These are phyloP conservation scores for Colletotrichum sp. DNA, from an alignment of 2,329 filamentous ascomycete species.

Conservation along the genomic window DNA sequence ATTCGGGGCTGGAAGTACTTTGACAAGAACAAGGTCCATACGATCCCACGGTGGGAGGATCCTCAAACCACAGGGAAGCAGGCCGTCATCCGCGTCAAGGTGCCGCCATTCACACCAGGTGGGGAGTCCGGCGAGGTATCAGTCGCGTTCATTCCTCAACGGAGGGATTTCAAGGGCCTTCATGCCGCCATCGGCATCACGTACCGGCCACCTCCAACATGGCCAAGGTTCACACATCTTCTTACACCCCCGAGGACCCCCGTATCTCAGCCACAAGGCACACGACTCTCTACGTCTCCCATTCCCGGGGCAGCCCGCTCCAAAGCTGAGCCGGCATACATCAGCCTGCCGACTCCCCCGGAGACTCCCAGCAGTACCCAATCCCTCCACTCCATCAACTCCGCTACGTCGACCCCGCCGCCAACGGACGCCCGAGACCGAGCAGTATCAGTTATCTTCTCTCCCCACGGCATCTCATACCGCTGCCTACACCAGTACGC, in stretches of 20 bases:
- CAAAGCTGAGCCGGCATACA: constrained; percentile 18
- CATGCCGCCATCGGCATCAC: constrained; percentile 76
- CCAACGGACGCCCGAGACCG: constrained; percentile 38
- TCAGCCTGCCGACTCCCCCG: constrained; percentile 39
- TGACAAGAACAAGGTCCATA: constrained; percentile 50
- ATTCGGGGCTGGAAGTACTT: constrained; percentile 76
- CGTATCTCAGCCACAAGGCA: constrained; percentile 25
- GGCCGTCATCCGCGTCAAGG: constrained; percentile 47
- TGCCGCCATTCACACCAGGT: constrained; percentile 57
- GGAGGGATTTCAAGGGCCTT: constrained; percentile 62
- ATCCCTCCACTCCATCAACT: constrained; percentile 39
- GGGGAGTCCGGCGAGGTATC: constrained; percentile 72
- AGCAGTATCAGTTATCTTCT: constrained; percentile 67
- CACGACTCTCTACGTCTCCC: constrained; percentile 13
- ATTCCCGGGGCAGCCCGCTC: constrained; percentile 1
- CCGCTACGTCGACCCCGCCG: constrained; percentile 33
- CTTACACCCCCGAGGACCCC: constrained; percentile 22
- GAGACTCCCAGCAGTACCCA: constrained; percentile 32
- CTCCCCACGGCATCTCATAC: constrained; percentile 66
- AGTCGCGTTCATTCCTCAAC: constrained; percentile 68
- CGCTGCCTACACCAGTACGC: constrained; percentile 59
- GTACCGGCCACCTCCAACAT: constrained; percentile 62
- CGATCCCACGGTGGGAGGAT: constrained; percentile 53
- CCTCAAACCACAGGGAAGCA: constrained; percentile 37
- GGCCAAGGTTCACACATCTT: constrained; percentile 20